Percentiles rank a stretch among this genome's conserved stretches.
These are phyloP conservation scores for Aphanocladium album DNA, from an alignment of 2,329 filamentous ascomycete species.

Conservation along the genomic window DNA sequence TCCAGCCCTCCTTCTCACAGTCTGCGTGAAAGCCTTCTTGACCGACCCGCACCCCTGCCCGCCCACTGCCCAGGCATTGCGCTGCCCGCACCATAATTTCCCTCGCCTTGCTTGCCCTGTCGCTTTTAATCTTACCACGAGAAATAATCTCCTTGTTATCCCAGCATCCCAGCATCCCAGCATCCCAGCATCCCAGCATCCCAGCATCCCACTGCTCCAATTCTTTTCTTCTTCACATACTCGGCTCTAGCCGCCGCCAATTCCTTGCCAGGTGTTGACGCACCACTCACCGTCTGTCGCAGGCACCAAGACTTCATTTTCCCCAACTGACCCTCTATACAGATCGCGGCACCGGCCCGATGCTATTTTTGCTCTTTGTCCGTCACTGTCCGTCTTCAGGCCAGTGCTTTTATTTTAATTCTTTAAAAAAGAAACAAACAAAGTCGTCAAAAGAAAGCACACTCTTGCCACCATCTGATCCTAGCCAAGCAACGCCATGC, in stretches of 20 bases:
- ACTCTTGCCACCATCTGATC: not conserved
- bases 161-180: no score
- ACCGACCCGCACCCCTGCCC: not conserved
- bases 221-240: no score
- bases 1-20: not conserved
- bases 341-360: not conserved
- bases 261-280: not conserved
- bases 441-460: not conserved
- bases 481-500: not conserved
- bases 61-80: no score
- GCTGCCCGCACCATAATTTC: not conserved
- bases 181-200: no score
- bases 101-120: not conserved
- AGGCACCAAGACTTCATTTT: not conserved
- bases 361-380: not conserved
- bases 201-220: no score
- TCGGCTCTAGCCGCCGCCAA: not conserved
- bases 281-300: not conserved
- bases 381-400: not conserved
- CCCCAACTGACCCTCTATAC: not conserved
- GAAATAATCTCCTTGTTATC: not conserved
- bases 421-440: not conserved
- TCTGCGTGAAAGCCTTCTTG: no score
- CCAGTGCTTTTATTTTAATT: not conserved
- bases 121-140: not conserved